Conservation (phyloP, 345 rosid genomes). For the Anacardium occidentale region DNA sequence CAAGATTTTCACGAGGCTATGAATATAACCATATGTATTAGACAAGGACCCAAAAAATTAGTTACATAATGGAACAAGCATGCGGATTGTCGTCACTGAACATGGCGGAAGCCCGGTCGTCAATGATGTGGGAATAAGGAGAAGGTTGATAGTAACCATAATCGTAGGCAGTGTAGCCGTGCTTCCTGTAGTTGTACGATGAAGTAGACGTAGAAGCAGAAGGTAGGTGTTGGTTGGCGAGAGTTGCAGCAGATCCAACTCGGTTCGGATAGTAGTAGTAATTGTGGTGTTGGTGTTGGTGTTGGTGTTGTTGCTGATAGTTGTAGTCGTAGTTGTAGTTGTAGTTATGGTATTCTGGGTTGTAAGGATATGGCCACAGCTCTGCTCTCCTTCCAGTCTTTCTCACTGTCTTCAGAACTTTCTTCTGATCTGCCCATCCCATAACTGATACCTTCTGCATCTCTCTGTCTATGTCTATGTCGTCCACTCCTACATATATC, state of each 20-base stretch:
- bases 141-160: slow-evolving; percentile 46
- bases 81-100: slow-evolving; percentile 81
- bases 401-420: slow-evolving; percentile 61
- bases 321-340: too few species aligned
- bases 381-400: slow-evolving; percentile 53
- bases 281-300: slow-evolving; percentile 10
- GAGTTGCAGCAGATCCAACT: background rate
- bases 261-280: slow-evolving; percentile 20
- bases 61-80: slow-evolving; percentile 66
- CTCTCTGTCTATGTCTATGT: slow-evolving; percentile 52
- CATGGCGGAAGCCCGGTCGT: slow-evolving; percentile 41
- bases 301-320: too few species aligned
- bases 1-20: too few species aligned
- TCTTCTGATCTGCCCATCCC: slow-evolving; percentile 66
- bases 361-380: slow-evolving; percentile 68
- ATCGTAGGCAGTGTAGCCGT: slow-evolving; percentile 42
- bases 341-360: slow-evolving; percentile 46
- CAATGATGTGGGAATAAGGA: slow-evolving; percentile 34
- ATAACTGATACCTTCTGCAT: slow-evolving; percentile 76
- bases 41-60: too few species aligned
- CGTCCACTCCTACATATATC: slow-evolving; percentile 57
- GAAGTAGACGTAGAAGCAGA: slow-evolving; percentile 8
- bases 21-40: too few species aligned
- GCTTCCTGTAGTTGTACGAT: slow-evolving; percentile 53
- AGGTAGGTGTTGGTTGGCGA: slow-evolving; percentile 5